Evolutionary conservation across 2,329 filamentous ascomycete genomes (phyloP).

Genomic region (Drechslerella dactyloides): DNA sequence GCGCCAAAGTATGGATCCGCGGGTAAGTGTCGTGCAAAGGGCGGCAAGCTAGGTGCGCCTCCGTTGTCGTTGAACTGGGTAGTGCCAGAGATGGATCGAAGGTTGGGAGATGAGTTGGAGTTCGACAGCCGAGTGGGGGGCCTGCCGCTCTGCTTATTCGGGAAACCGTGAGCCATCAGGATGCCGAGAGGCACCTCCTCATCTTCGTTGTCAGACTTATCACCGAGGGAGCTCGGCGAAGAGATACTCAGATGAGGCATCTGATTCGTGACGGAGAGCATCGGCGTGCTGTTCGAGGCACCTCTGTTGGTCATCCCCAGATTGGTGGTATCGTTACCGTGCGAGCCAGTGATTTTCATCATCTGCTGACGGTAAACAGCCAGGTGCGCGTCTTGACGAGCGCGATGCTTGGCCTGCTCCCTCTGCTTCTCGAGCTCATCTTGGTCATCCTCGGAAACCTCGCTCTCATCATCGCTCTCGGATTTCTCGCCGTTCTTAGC

Average conservation of each 20-base stretch:
- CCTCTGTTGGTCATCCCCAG: constrained; percentile 55
- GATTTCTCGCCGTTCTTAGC: constrained; percentile 61
- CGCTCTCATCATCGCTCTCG: constrained; percentile 62
- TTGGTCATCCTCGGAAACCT: constrained; percentile 65
- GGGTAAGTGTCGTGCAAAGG: constrained; percentile 81
- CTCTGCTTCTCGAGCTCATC: constrained; percentile 73
- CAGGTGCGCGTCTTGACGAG: constrained; percentile 89
- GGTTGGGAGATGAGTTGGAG: constrained; percentile 73
- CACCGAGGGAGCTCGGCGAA: constrained; percentile 53
- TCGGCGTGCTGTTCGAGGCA: constrained; percentile 58
- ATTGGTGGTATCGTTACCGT: constrained; percentile 53
- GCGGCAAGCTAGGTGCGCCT: constrained; percentile 67
- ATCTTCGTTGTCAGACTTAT: constrained; percentile 69
- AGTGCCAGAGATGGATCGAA: constrained; percentile 69
- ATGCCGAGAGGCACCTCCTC: constrained; percentile 88
- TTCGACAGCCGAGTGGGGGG: constrained; percentile 72
- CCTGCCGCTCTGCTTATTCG: constrained; percentile 69
- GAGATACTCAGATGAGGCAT: constrained; percentile 54
- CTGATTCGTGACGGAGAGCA: constrained; percentile 57
- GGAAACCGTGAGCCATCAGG: constrained; percentile 86
- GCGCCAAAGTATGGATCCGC: constrained; percentile 82
- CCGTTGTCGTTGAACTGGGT: constrained; percentile 57
- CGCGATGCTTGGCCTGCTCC: constrained; percentile 75
- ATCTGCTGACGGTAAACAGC: constrained; percentile 90
- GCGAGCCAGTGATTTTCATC: constrained; percentile 87